Evolutionary conservation across 129 eudicot genomes (phyloP), one percentile per base, ranked within the genome.

Genomic region (Lactuca saligna): DNA sequence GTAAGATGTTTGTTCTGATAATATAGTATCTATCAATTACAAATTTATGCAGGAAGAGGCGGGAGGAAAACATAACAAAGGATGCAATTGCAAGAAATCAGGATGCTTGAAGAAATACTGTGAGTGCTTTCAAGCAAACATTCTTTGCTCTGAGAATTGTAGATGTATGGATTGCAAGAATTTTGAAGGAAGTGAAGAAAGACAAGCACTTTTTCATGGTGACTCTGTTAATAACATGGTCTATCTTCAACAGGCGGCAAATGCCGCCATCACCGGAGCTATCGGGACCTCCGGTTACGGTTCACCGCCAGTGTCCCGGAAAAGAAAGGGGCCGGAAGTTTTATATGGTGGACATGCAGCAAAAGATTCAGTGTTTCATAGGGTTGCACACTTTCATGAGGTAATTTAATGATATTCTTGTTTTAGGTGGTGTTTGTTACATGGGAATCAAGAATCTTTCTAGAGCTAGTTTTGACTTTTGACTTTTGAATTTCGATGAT

Each of bases 81-180:
- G 98, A 72, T 92, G 98, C 64, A 72, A 88, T 77, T 92, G 98
- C 81, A 88, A 86, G 65, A 92, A 81, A 68, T 88, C 98, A 9
- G 88, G 91, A 48, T 92, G 98, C 74, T 87, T 92, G 66, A 92
- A 92, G 91, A 92, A 75, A 82, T 92, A 92, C 44, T 92, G 98
- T 25, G 96, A 92, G 84, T 92, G 98, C 70, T 88, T 86, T 70
- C 96, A 86, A 74, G 96, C 96, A 54, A 81, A 81, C 78, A 77
- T 86, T 78, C 69, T 84, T 37, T 92, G 98, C 68, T 92, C 98
- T n/a, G 95, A 88, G 17, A 92, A 80, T 63, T 92, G 98, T 72
- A 86, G 87, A 79, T 92, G 98, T 75, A 55, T 84, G 76, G 98
- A 88, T 70, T 92, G 98, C 89, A 92, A 88, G 75, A 92, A 92